Evolutionary conservation across 192 early-diverging fungal species (phyloP).

Genomic region (Allomyces macrogynus): DNA sequence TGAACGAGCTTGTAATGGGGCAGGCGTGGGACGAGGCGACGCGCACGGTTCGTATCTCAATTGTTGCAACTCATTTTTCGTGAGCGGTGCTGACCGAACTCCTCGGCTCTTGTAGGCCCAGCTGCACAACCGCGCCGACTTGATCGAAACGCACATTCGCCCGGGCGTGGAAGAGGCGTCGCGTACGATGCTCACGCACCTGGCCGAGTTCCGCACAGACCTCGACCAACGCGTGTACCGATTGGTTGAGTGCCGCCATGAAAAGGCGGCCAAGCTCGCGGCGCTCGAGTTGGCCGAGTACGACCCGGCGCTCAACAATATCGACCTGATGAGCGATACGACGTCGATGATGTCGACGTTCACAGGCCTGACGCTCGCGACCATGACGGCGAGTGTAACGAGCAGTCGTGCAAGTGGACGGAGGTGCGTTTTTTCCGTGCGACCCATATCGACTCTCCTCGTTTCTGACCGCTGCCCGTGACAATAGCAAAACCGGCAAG

Average conservation of each 20-base stretch:
- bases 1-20: conserved; percentile 47
- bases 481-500: conserved; percentile 41
- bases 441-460: neutral
- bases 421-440: neutral
- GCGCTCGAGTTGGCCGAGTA: conserved; percentile 4
- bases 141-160: conserved; percentile 52
- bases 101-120: conserved; percentile 18
- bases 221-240: conserved; percentile 39
- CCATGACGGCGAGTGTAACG: conserved; percentile 34
- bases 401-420: conserved; percentile 14
- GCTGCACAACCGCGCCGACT: conserved; percentile 32
- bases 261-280: conserved; percentile 20
- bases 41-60: conserved; percentile 24
- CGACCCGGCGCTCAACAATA: conserved; percentile 47
- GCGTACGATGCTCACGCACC: conserved; percentile 12
- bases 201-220: conserved; percentile 14
- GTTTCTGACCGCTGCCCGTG: neutral
- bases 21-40: conserved; percentile 56
- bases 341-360: conserved; percentile 78
- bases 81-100: neutral
- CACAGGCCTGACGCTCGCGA: conserved; percentile 51
- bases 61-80: neutral
- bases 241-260: conserved; percentile 31
- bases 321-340: conserved; percentile 90
- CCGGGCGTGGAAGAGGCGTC: conserved; percentile 37